Percentiles rank a stretch among this genome's conserved stretches.
Evolutionary conservation across 129 eudicot genomes (phyloP).

Genomic region (Tanacetum coccineum): DNA sequence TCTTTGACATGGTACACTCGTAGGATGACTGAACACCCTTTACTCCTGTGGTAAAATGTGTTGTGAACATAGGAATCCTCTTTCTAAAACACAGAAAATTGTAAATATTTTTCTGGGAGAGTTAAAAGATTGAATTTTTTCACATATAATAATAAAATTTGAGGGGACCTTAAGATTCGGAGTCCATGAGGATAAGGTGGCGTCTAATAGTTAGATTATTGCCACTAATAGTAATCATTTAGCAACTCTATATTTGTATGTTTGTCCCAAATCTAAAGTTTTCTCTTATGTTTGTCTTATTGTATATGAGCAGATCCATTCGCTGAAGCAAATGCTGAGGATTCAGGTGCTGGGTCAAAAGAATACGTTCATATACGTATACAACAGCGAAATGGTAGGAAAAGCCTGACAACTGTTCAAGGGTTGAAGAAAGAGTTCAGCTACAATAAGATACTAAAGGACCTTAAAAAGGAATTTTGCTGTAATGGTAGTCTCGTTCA

Average conservation of each 20-base stretch:
- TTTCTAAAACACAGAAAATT: background rate
- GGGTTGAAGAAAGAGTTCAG: constrained; percentile 36
- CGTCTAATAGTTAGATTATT: too few relatives aligned
- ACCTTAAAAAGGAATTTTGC: constrained; percentile 35
- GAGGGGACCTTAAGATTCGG: too few relatives aligned
- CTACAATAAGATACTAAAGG: constrained; percentile 34
- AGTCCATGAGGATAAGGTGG: too few relatives aligned
- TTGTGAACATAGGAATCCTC: background rate
- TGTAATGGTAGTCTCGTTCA: constrained; percentile 43
- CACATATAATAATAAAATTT: too few relatives aligned
- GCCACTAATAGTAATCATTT: background rate
- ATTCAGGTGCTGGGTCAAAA: constrained; percentile 37
- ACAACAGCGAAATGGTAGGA: constrained; percentile 37
- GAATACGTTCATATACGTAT: constrained; percentile 40
- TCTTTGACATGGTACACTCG: too few relatives aligned
- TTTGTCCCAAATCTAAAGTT: background rate
- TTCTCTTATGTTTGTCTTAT: background rate
- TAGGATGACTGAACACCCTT: background rate
- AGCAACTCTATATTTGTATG: background rate
- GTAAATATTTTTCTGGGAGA: background rate
- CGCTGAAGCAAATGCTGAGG: constrained; percentile 41
- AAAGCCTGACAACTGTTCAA: constrained; percentile 42
- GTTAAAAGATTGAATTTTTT: too few relatives aligned
- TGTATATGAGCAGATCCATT: constrained; percentile 24
- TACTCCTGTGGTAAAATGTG: background rate